Evolutionary conservation across 352 stramenopile genomes (phyloP).

Genomic region (Achlya hypogyna): DNA sequence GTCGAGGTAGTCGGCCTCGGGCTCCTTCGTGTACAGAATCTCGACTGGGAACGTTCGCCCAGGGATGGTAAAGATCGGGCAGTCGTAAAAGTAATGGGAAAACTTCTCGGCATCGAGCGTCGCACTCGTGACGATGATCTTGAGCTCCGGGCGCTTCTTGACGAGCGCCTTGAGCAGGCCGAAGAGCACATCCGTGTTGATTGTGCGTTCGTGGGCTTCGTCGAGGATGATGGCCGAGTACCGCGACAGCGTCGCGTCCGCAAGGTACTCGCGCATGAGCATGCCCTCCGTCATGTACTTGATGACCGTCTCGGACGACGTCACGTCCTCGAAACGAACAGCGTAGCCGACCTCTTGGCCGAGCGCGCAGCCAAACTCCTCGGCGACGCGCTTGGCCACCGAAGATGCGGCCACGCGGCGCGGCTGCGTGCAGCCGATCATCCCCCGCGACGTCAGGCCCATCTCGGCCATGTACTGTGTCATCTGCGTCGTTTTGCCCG

Average conservation of each 20-base stretch:
- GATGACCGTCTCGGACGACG: constrained; percentile 91
- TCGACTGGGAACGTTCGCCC: constrained; percentile 97
- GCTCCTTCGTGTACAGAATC: constrained; percentile 98
- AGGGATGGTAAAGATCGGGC: constrained; percentile 98
- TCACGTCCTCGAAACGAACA: constrained; percentile 86
- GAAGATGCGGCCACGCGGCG: constrained; percentile 96
- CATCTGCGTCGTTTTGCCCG: constrained; percentile 99
- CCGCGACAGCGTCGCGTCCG: constrained; percentile 92
- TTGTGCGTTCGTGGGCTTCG: constrained; percentile 97
- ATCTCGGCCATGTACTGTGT: constrained; percentile 99
- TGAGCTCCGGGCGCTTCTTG: constrained; percentile 78
- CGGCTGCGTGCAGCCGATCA: constrained; percentile 97
- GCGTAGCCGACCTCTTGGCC: constrained; percentile 91
- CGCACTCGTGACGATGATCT: constrained; percentile 89
- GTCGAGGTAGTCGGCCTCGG: constrained; percentile 97
- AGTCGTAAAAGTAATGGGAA: constrained; percentile 95
- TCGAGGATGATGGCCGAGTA: constrained; percentile 96
- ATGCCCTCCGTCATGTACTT: constrained; percentile 99
- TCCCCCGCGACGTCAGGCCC: constrained; percentile 91
- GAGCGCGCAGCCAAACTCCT: constrained; percentile 93
- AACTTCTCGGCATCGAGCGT: constrained; percentile 98
- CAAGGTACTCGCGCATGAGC: constrained; percentile 98
- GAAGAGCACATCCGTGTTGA: constrained; percentile 99
- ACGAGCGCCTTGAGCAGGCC: constrained; percentile 87
- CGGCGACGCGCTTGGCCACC: constrained; percentile 94